Percentiles rank a stretch among this genome's conserved stretches.
phyloP scores from a whole-genome alignment of 2,329 filamentous ascomycete genomes.

The Cladosporium sp. region DNA sequence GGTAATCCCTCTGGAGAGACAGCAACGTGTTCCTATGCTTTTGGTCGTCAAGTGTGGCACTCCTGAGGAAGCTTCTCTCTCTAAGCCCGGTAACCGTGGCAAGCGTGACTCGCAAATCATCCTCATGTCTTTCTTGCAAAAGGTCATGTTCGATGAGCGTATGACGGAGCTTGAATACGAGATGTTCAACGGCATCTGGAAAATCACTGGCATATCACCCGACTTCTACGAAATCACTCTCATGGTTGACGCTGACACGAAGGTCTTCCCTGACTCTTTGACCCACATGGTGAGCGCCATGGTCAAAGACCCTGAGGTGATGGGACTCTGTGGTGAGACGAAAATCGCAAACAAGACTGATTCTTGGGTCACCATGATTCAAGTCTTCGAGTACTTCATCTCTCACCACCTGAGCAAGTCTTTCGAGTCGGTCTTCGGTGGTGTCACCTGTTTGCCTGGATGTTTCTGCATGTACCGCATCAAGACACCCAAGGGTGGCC shows the following conservation, averaged over 20 bases:
- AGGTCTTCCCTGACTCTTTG: slow-evolving; percentile 95
- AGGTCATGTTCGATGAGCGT: slow-evolving; percentile 99
- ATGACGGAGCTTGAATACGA: slow-evolving; percentile 99
- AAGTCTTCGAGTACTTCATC: slow-evolving; percentile 99
- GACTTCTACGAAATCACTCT: slow-evolving; percentile 97
- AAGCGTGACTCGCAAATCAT: slow-evolving; percentile 99
- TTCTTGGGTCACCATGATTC: slow-evolving; percentile 94
- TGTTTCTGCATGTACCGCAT: slow-evolving; percentile 99
- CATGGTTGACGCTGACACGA: slow-evolving; percentile 99
- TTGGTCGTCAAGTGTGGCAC: slow-evolving; percentile 94
- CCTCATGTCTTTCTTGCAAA: slow-evolving; percentile 98
- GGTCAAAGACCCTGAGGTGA: slow-evolving; percentile 98
- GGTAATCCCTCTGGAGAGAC: slow-evolving; percentile 74
- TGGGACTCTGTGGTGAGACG: slow-evolving; percentile 97
- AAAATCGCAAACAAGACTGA: slow-evolving; percentile 98
- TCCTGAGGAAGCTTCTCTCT: slow-evolving; percentile 71
- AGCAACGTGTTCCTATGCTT: slow-evolving; percentile 98
- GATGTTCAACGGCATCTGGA: slow-evolving; percentile 99
- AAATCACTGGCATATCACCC: slow-evolving; percentile 94
- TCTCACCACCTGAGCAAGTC: slow-evolving; percentile 96
- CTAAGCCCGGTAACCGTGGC: slow-evolving; percentile 93
- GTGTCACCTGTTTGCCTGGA: slow-evolving; percentile 95
- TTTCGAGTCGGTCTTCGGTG: slow-evolving; percentile 97
- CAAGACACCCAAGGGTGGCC: slow-evolving; percentile 95
- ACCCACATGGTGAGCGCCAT: slow-evolving; percentile 99